Conservation (phyloP, 371 early-diverging fungal species). For the Mucor circinelloides region DNA sequence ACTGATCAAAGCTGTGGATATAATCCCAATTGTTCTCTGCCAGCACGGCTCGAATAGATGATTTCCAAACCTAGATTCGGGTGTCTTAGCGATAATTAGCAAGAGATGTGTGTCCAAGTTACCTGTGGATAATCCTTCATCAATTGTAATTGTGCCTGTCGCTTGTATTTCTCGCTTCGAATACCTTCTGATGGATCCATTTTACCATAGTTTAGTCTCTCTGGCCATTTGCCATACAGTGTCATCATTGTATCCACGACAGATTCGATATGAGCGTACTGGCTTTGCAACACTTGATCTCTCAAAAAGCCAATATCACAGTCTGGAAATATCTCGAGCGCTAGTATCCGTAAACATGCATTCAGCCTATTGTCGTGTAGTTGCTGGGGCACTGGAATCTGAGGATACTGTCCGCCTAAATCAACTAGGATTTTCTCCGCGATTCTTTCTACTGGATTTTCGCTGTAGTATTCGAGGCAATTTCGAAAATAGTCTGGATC, state of each 20-base stretch:
- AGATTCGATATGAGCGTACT: conserved; percentile 42
- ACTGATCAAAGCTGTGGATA: conserved; percentile 36
- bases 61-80: conserved; percentile 43
- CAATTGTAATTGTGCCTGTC: conserved; percentile 36
- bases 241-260: conserved; percentile 32
- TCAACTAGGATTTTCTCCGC: conserved; percentile 43
- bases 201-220: conserved; percentile 37
- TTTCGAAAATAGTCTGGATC: conserved; percentile 51
- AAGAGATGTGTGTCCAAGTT: neutral
- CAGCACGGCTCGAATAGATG: conserved; percentile 57
- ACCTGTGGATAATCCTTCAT: conserved; percentile 46
- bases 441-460: conserved; percentile 46
- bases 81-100: neutral
- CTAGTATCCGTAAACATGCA: conserved; percentile 36
- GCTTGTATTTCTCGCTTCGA: conserved; percentile 36
- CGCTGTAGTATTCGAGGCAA: conserved; percentile 43
- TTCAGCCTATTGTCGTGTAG: conserved; percentile 29
- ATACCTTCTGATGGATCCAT: conserved; percentile 42
- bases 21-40: conserved; percentile 64
- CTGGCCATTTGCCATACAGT: conserved; percentile 22
- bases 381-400: conserved; percentile 9
- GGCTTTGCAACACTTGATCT: conserved; percentile 25
- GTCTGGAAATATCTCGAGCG: conserved; percentile 58
- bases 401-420: conserved; percentile 44
- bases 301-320: conserved; percentile 45